Evolutionary conservation across 768 basidiomycete genomes (phyloP), one percentile per base, ranked within the genome.

Genomic region (Tubosaeta sp.): DNA sequence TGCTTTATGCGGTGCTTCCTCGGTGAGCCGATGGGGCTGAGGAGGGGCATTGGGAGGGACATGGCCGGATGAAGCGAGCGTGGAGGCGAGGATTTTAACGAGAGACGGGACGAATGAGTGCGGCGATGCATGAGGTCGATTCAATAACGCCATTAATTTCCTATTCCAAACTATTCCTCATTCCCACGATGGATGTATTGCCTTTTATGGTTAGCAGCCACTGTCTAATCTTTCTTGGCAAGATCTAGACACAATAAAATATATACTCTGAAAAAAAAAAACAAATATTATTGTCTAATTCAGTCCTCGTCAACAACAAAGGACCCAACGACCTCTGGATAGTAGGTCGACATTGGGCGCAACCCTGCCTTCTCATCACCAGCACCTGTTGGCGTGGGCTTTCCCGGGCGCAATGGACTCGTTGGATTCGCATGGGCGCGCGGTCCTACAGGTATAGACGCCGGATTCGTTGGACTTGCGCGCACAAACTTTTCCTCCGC

Each of bases 1-100:
- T 81, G 75, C 59, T 76, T 79, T 26, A 63, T 39, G 31, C 81
- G 82, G 33, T 74, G 65, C 27, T 65, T 64, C 5, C 54, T 52
- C 0, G 56, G 57, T 0, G 63, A 31, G 2, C 51, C 25, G 22
- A 53, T 16, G 25, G 57, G 58, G 26, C 69, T 64, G 33, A 63
- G 62, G 54, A 66, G 57, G 51, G 65, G 55, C 19, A 68, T 57
- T 5, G 74, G 67, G 44, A 74, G 72, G 43, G 71, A 65, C 47
- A 72, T 62, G 22, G 51, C 42, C 1, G 16, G 5, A 27, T 19
- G 13, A 12, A 6, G 4, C n/a, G 32, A 19, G 13, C 5, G 17
- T 8, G 22, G 26, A 0, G 1, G 26, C n/a, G 38, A 39, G 45
- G 49, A 2, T 39, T 65, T 63, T 44, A 65, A 59, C 31, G 56